A percentile compares a stretch with the other conserved stretches of the same genome.
Evolutionary conservation across 176 grass and related monocot species (phyloP).

Genomic region (Paspalum vaginatum): DNA sequence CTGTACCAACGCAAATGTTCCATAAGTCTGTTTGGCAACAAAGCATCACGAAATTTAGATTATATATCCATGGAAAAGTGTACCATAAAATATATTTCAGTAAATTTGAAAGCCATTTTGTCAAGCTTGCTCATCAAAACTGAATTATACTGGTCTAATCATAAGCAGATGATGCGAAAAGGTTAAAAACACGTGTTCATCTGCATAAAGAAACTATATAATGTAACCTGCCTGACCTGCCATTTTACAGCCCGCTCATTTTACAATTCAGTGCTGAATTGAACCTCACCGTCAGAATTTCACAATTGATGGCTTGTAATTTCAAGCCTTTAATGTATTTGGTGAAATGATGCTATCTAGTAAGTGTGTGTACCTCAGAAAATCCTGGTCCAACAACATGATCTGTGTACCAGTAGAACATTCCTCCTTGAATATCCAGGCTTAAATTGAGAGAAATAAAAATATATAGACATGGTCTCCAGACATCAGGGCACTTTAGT

Average conservation of each 20-base stretch:
- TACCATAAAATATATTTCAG: constrained; percentile 3
- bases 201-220: constrained; percentile 5
- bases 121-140: not conserved
- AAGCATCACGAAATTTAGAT: not conserved
- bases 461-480: constrained; percentile 81
- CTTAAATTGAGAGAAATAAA: constrained; percentile 67
- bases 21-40: constrained; percentile 2
- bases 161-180: not conserved
- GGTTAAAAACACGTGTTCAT: not conserved
- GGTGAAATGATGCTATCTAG: constrained; percentile 20
- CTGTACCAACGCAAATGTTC: constrained; percentile 49
- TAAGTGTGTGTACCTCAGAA: constrained; percentile 67
- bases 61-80: not conserved
- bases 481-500: constrained; percentile 68
- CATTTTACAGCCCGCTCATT: not conserved
- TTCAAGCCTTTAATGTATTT: not conserved
- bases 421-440: constrained; percentile 86
- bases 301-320: not conserved
- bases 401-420: constrained; percentile 96
- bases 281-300: not conserved
- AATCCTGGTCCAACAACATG: constrained; percentile 56
- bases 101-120: constrained; percentile 7
- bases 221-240: not conserved
- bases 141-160: not conserved
- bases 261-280: not conserved